Evolutionary conservation across 768 basidiomycete species (phyloP), one percentile per base, ranked within the genome.

Genomic region (Tylopilus plumbeoviolaceoides): DNA sequence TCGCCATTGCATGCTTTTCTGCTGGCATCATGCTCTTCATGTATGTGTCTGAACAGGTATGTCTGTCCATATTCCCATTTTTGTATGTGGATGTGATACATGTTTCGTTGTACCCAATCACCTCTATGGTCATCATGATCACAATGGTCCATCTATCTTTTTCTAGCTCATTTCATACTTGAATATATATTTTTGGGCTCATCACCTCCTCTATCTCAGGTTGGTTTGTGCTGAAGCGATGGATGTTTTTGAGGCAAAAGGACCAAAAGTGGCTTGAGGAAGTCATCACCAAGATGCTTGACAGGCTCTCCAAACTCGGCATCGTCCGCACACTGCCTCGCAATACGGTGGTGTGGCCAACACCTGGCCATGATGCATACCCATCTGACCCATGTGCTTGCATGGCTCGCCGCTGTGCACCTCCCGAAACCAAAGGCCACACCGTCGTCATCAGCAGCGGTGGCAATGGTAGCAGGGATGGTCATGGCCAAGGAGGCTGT

Each of bases 21-120:
- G n/a, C n/a, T 28, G 89, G 89, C 1, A 73, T 91, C 15, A 82
- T 85, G 51, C 78, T 85, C 30, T 91, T 91, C 59, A 77, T 85
- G 8, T 91, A 89, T 62, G 80, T 88, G 3, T 87, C 88, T 9
- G 44, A 63, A 6, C 86, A 89, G 75, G 87, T 84, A 65, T 30
- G 74, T 41, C n/a, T 8, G n/a, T 23, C 7, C 2, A 3, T 41
- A 7, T 42, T 38, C 5, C 20, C 43, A 41, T 23, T 3, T 41
- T 25, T 9, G 11, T 31, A 27, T 28, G 50, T 31, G 7, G 40
- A 50, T 36, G 11, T 21, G 11, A 49, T 18, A 33, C 2, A 30
- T 25, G 57, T 27, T n/a, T n/a, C n/a, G n/a, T 61, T 90, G 85
- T 69, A 78, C 25, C 63, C 63, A 10, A 67, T 84, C 40, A 88